Conservation (phyloP, 139 green algal species). For the Microglena sp. region DNA sequence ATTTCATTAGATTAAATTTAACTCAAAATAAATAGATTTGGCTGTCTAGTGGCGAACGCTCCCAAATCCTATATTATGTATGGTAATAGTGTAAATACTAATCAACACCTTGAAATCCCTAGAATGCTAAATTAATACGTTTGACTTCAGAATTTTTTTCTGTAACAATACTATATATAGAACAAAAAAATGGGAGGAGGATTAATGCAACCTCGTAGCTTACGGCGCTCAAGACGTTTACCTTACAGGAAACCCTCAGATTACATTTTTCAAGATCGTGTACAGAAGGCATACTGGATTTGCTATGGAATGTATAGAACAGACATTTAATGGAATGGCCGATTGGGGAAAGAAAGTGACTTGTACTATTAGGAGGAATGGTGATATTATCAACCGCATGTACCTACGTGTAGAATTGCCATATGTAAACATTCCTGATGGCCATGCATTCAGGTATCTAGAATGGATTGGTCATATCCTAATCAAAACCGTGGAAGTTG, state of each 20-base stretch:
- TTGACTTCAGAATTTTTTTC: no score
- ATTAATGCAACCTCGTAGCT: slow-evolving; percentile 23
- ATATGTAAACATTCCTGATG: neutral
- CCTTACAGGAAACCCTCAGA: slow-evolving; percentile 17
- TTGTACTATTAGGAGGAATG: slow-evolving; percentile 7
- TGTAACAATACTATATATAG: no score
- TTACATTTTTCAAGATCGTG: slow-evolving; percentile 20
- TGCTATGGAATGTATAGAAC: slow-evolving; percentile 14
- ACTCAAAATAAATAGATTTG: no score
- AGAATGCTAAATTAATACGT: no score
- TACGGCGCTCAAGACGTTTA: slow-evolving; percentile 18
- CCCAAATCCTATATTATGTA: no score
- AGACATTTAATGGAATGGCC: slow-evolving; percentile 13
- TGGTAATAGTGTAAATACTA: no score
- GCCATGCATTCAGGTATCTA: slow-evolving; percentile 4
- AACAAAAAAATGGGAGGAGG: no score
- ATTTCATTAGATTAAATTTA: no score
- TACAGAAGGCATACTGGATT: slow-evolving; percentile 16
- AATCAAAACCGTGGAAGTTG: slow-evolving; percentile 16
- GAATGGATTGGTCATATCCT: slow-evolving; percentile 13
- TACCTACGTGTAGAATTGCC: slow-evolving; percentile 14
- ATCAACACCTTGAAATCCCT: no score
- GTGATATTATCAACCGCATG: slow-evolving; percentile 6
- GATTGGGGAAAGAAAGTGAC: slow-evolving; percentile 10
- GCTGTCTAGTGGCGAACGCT: no score